Percentiles rank a stretch among this genome's conserved stretches.
These are phyloP conservation scores for Metschnikowia picachoensis DNA, from an alignment of 805 yeast species.

Conservation along the genomic window DNA sequence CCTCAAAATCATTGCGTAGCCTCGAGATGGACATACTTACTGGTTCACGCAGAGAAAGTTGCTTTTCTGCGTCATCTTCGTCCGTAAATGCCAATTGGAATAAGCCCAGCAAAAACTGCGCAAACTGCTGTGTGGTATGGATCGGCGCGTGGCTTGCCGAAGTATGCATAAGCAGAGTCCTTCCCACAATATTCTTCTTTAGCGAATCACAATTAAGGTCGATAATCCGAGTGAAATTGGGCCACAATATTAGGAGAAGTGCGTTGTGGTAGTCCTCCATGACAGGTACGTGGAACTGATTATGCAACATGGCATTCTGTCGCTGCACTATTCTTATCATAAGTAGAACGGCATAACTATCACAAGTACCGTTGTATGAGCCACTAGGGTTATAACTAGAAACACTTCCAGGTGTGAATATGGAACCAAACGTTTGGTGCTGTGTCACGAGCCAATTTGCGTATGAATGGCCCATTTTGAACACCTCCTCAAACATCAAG, in stretches of 20 bases:
- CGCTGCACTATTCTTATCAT: conserved; percentile 69
- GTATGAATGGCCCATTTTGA: conserved; percentile 42
- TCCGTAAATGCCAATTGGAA: conserved; percentile 44
- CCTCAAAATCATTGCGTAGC: conserved; percentile 76
- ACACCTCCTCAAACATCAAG: conserved; percentile 35
- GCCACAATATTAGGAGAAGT: conserved; percentile 75
- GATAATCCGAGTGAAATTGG: conserved; percentile 70
- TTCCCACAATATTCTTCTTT: conserved; percentile 45
- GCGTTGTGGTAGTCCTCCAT: conserved; percentile 66
- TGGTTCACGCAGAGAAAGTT: conserved; percentile 55
- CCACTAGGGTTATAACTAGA: neutral
- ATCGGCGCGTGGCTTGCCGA: conserved; percentile 36
- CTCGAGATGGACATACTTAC: conserved; percentile 64
- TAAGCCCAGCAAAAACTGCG: conserved; percentile 67
- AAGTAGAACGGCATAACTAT: conserved; percentile 73
- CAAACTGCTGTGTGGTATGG: conserved; percentile 73
- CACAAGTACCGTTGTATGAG: conserved; percentile 49
- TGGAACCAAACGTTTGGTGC: conserved; percentile 27
- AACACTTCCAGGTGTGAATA: conserved; percentile 15
- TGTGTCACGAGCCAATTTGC: conserved; percentile 42
- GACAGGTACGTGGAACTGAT: conserved; percentile 60
- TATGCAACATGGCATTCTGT: conserved; percentile 62
- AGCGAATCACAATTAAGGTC: conserved; percentile 75
- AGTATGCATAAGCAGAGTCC: conserved; percentile 19
- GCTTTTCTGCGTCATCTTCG: conserved; percentile 16